These are phyloP conservation scores for Trebouxiophyceae sp. DNA, from an alignment of 163 green algal species.

Conservation along the genomic window DNA sequence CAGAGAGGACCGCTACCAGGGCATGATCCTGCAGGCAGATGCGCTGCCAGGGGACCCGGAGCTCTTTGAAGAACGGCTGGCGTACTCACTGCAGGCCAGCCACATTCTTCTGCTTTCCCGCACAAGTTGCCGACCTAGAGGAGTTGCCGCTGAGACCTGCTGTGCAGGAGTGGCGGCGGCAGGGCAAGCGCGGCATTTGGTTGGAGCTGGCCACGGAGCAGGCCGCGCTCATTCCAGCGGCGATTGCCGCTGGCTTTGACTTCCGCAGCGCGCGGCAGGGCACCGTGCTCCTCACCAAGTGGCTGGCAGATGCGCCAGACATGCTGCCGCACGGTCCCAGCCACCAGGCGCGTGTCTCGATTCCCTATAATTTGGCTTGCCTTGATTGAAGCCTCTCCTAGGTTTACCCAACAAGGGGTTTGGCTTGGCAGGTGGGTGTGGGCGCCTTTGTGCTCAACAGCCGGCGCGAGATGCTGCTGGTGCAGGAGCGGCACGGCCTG, in stretches of 20 bases:
- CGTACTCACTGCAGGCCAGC: no score
- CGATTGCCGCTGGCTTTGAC: slow-evolving; percentile 43
- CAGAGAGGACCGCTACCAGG: no score
- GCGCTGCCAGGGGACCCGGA: background rate
- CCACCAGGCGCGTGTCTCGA: background rate
- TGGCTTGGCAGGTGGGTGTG: slow-evolving; percentile 53
- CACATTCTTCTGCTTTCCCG: no score
- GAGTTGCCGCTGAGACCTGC: no score
- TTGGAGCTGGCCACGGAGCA: slow-evolving; percentile 30
- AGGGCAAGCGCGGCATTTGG: slow-evolving; percentile 40
- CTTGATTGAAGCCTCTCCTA: no score
- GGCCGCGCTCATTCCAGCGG: slow-evolving; percentile 30
- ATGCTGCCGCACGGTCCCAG: slow-evolving; percentile 65
- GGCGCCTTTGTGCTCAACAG: slow-evolving; percentile 72
- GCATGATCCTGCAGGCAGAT: no score
- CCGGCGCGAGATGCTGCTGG: slow-evolving; percentile 57
- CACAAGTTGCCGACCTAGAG: no score
- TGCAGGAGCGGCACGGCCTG: slow-evolving; percentile 64
- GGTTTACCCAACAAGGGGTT: background rate
- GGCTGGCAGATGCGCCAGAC: slow-evolving; percentile 44
- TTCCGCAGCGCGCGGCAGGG: slow-evolving; percentile 48
- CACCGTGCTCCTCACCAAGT: slow-evolving; percentile 71
- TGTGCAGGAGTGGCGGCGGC: background rate
- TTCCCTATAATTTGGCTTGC: no score
- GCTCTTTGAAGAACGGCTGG: background rate